A percentile compares a stretch with the other conserved stretches of the same genome.
Conservation (phyloP, 768 basidiomycete genomes). For the Panus rudis region DNA sequence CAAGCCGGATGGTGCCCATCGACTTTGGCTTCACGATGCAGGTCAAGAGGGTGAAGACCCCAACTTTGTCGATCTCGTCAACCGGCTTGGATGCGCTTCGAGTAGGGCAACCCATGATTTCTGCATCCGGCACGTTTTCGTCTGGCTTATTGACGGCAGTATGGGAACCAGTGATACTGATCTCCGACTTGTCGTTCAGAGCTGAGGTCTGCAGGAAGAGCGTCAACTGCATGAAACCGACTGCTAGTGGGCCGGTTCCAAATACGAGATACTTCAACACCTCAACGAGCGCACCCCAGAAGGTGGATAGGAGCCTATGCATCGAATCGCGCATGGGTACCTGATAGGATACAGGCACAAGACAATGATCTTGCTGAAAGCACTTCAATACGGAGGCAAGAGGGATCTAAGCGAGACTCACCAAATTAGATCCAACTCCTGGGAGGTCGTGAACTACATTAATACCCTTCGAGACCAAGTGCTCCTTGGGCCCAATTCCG, state of each 20-base stretch:
- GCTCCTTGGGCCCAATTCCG: constrained; percentile 37
- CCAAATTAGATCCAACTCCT: constrained; percentile 29
- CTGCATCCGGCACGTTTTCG: constrained; percentile 9
- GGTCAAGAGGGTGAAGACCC: not conserved
- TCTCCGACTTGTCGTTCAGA: constrained; percentile 4
- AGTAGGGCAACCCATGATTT: not conserved
- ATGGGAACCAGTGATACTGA: too few relatives aligned
- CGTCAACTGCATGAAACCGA: constrained; percentile 1
- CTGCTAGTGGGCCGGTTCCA: constrained; percentile 5
- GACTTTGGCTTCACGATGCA: not conserved
- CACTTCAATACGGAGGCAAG: too few relatives aligned
- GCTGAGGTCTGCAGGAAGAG: constrained; percentile 6
- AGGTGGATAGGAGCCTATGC: not conserved
- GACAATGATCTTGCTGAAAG: constrained; percentile 12
- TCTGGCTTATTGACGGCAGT: too few relatives aligned
- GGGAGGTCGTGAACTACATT: constrained; percentile 24
- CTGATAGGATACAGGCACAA: constrained; percentile 1
- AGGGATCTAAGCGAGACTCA: too few relatives aligned
- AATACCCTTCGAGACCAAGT: constrained; percentile 26
- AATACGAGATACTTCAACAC: constrained; percentile 6
- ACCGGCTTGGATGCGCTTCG: not conserved
- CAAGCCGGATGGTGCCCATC: not conserved
- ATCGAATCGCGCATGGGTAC: constrained; percentile 6
- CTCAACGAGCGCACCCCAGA: not conserved
- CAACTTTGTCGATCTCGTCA: not conserved